Percentiles rank a stretch among this genome's conserved stretches.
These are phyloP conservation scores for Cyanophora paradoxa DNA, from an alignment of 78 protist species.

Conservation along the genomic window DNA sequence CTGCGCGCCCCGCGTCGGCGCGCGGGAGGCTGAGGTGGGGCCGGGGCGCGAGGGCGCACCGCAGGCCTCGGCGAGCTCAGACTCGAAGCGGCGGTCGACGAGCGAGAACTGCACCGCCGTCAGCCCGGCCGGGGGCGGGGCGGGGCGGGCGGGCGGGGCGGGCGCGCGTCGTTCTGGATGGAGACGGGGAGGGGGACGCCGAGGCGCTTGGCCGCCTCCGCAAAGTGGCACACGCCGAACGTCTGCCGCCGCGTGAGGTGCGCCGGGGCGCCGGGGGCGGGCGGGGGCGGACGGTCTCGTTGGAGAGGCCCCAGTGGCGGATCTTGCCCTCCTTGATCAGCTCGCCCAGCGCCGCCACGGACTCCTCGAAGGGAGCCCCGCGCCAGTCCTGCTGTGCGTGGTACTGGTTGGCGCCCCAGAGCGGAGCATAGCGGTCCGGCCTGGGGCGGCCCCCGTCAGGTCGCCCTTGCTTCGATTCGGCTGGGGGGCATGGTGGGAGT, in stretches of 20 bases:
- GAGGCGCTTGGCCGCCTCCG: neutral
- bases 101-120: no score
- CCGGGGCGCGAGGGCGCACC: neutral
- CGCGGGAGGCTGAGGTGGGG: neutral
- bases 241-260: neutral
- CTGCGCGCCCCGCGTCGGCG: neutral
- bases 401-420: constrained; percentile 15
- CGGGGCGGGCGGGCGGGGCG: no score
- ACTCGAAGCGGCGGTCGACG: constrained; percentile 14
- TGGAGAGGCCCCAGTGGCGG: constrained; percentile 36
- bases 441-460: neutral
- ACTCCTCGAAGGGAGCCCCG: constrained; percentile 30
- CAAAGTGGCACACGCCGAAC: neutral
- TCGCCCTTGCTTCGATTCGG: no score
- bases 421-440: constrained; percentile 19
- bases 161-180: constrained; percentile 21
- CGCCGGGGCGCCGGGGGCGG: neutral
- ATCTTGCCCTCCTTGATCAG: constrained; percentile 46
- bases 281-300: constrained; percentile 17
- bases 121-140: no score
- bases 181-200: constrained; percentile 20
- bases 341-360: constrained; percentile 28
- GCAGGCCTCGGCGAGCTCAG: constrained; percentile 7
- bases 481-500: neutral
- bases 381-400: neutral